Evolutionary conservation across 331 rosid species (phyloP), one percentile per base, ranked within the genome.

Genomic region (Malus hybrid): DNA sequence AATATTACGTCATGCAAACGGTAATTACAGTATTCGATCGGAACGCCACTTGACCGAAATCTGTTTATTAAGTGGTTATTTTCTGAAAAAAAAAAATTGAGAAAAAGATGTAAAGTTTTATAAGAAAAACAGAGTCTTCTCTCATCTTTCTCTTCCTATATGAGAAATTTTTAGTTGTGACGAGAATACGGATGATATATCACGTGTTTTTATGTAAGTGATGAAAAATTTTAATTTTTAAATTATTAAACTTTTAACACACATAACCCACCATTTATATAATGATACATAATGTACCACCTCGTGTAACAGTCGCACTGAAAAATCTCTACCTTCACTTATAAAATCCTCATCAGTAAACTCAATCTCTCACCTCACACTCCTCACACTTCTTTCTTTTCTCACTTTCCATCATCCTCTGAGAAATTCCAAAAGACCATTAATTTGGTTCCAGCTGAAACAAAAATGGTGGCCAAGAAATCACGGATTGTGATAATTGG

Each of bases 401-500:
- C 20, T 52, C 56, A 50, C 57, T 16, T 52, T 18, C 57, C 57
- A 16, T 7, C 57, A 16, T 16, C 57, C 57, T 52, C 9, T 50
- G 57, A 2, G 57, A 16, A 52, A 52, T 52, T 52, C 20, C 57
- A 52, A 52, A 52, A 16, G 18, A 19, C 57, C 20, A 52, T 16
- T 16, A 52, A 7, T 52, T 52, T 16, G 7, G n/a, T 52, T 16
- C 57, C 57, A 16, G 20, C 20, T 24, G 2, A 12, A 16, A 5
- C 67, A 13, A 80, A 69, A 85, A 95, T 95, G 99, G 96, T 80
- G 86, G 85, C 80, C 57, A 87, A 83, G 88, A 95, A 92, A 65
- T 89, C 97, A 44, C 84, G 84, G 82, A 83, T 95, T 85, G 97
- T 95, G 80, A 88, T 95, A 16, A 86, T 95, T 62, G 99, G 99